These are phyloP conservation scores for Trichophyton simii DNA, from an alignment of 2,329 filamentous ascomycete species.

Conservation along the genomic window DNA sequence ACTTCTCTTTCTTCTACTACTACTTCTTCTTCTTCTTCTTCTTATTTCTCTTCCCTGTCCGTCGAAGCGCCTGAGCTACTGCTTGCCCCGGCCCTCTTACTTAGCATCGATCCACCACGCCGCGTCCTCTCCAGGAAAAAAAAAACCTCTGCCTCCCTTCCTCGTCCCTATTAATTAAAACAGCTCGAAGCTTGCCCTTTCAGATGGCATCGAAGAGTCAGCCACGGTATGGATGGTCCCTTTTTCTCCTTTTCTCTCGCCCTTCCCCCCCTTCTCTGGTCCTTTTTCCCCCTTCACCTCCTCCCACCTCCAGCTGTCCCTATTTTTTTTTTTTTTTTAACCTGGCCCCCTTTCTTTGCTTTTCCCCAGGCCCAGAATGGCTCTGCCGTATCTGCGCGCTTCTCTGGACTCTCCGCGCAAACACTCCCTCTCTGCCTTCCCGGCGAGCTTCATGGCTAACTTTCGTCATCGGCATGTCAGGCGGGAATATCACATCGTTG, in stretches of 20 bases:
- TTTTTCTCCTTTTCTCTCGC: neutral
- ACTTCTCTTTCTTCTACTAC: too few relatives aligned
- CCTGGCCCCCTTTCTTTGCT: neutral
- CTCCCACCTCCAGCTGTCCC: too few relatives aligned
- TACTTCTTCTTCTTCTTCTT: neutral
- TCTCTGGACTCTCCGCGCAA: neutral
- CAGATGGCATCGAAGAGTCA: slow-evolving; percentile 10
- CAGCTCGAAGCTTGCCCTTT: neutral
- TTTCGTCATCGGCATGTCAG: slow-evolving; percentile 19
- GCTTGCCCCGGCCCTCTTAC: neutral
- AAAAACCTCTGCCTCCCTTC: neutral
- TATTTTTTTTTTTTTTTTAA: neutral
- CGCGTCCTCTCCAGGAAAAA: neutral
- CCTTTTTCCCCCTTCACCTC: neutral
- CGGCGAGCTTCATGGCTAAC: slow-evolving; percentile 8
- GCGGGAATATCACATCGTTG: slow-evolving; percentile 71
- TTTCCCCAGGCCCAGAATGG: neutral
- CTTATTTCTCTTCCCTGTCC: neutral
- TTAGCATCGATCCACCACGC: slow-evolving; percentile 1
- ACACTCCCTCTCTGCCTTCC: neutral
- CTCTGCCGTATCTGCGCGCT: neutral
- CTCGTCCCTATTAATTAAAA: neutral
- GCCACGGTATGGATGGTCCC: slow-evolving; percentile 9
- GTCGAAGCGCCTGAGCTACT: neutral
- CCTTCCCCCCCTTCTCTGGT: neutral